Conservation (phyloP, 2,329 filamentous ascomycete genomes). For the Kalaharituber pfeilii region DNA sequence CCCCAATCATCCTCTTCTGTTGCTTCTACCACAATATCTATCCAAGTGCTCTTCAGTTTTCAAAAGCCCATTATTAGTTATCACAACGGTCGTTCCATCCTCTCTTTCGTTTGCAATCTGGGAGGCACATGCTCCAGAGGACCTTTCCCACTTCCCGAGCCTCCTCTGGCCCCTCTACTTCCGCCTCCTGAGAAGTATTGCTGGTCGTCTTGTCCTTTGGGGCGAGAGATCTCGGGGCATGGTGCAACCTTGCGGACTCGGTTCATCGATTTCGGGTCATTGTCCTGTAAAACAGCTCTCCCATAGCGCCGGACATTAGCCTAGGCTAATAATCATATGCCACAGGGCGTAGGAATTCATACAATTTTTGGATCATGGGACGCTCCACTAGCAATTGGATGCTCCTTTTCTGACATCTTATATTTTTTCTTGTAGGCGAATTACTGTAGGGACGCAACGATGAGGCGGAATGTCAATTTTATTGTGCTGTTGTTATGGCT, state of each 20-base stretch:
- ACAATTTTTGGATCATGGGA: neutral
- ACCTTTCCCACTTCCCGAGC: neutral
- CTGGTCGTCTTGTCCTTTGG: neutral
- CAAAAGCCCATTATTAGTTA: too few species aligned
- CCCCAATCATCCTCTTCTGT: neutral
- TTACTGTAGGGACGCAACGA: too few species aligned
- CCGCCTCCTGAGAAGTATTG: neutral
- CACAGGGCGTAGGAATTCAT: too few species aligned
- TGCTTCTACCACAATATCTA: too few species aligned
- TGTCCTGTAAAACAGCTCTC: neutral
- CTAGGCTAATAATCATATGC: too few species aligned
- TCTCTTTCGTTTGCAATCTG: slow-evolving; percentile 11
- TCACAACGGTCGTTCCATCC: neutral
- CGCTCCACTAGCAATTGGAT: neutral
- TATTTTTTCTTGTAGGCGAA: neutral
- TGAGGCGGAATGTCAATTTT: too few species aligned
- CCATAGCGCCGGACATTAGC: too few species aligned
- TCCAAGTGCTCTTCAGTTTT: too few species aligned
- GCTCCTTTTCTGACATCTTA: neutral
- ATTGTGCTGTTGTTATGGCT: too few species aligned
- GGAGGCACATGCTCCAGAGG: slow-evolving; percentile 3
- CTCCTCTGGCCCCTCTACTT: neutral
- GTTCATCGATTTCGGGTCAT: neutral
- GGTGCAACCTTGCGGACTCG: neutral
- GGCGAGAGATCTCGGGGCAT: neutral